Base-by-base conservation (phyloP, 495 filamentous ascomycete genomes). In the Extremus antarcticus region DNA sequence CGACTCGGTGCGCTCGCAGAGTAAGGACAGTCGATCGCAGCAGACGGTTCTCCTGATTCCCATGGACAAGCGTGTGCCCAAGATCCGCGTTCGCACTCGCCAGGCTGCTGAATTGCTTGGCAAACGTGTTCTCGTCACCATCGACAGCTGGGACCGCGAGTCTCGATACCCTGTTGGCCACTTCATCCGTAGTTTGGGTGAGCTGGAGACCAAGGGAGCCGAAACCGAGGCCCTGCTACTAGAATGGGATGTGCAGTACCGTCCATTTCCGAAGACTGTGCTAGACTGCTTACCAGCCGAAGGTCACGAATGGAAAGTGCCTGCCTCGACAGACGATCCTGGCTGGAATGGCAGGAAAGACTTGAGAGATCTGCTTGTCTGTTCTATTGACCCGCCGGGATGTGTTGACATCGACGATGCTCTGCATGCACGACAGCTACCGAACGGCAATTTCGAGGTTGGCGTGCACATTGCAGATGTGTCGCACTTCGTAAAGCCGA, bases 391-490 rank as follows among this genome's bases (percentile, higher is more conserved):
- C 67, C 92, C 92, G 25, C 81, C 88, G 8, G 90, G 89, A 0
- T 98, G 92, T 71, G 90, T 95, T 62, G 92, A 98, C 74, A 98
- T 98, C 55, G 92, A 98, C 62, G 92, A 98, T 72, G 92, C 92
- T 11, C 81, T 98, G 16, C 92, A 98, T 65, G 90, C 92, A 15
- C 76, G 82, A 32, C 75, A 74, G 32, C 72, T 98, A 39, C 86
- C 88, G 1, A 97, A 96, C 63, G 92, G 94, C 22, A 97, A 98
- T 66, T 88, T 83, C 59, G 88, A 97, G 72, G 88, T 97, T 13
- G 92, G 92, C 52, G 92, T 98, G n/a, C 94, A 98, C 66, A 98
- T 98, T 66, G 92, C 92, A 43, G 92, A 98, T 65, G 92, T 98
- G 19, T 95, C 94, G 16, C 88, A 98, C 66, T 97, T 97, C 61